Evolutionary conservation across 2,329 filamentous ascomycete genomes (phyloP), one percentile per base, ranked within the genome.

Genomic region (Dactylellina sp.): DNA sequence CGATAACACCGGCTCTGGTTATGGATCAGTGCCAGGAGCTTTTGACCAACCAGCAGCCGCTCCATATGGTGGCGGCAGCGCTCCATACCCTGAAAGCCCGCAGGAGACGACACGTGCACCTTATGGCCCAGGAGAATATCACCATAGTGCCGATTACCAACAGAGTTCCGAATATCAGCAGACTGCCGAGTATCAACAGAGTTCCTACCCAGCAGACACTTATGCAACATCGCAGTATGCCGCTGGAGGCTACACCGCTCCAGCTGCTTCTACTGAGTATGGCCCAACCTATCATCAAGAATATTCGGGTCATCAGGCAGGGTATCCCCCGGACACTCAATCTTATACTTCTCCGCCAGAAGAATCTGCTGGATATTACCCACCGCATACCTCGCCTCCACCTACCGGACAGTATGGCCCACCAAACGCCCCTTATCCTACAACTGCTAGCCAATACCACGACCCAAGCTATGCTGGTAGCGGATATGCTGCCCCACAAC

Each of bases 161-260:
- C 61, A 55, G 11, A 49, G 56, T 28, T 59, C 37, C n/a, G 65
- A 71, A 49, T 71, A 71, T 18, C 65, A 61, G 14, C 65, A 56
- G 40, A 14, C 4, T 40, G n/a, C 11, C 24, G 70, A 74, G 32
- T 74, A 74, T 12, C 70, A 61, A 16, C 70, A 55, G 16, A 49
- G 47, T 20, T 53, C 25, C 22, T 74, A 74, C 35, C 61, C 46
- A 22, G 55, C 70, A 39, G 70, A 74, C 52, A 66, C 53, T 18
- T 74, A 74, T 53, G 47, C 55, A 7, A 32, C 64, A 20, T 74
- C 70, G 28, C 61, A 56, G 12, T 74, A 74, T 42, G 61, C 55
- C 37, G n/a, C n/a, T n/a, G 42, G 18, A 42, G 53, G 47, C 25
- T 52, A 74, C 28, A 28, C 56, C 18, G 49, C 53, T 14, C 42